Base-by-base conservation (phyloP, 306 rosid species). In the Alnus rubra region DNA sequence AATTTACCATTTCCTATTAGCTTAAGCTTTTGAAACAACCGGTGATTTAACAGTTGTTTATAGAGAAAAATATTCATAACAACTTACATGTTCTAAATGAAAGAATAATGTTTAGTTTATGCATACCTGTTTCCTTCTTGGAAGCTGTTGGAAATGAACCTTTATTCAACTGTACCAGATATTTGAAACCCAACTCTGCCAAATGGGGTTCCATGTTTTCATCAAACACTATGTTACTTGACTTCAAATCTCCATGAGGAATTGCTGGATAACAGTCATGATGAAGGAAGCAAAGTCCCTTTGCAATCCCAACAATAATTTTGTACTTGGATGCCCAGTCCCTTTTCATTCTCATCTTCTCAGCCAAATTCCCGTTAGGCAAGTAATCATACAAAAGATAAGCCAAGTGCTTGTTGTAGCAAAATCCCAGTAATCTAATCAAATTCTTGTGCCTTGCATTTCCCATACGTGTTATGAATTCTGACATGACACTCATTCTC, bases 141-240 rank as follows among this genome's bases (percentile, higher is more conserved):
- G 77, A 71, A 19, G 88, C 67, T 80, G 91, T 67, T 45, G 86
- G 71, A 82, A 62, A 83, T 23, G 90, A 65, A 39, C 79, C 86
- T 74, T 79, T 85, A 75, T 87, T 87, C 83, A 90, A 81, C 82
- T 83, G 88, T 37, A 82, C 76, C 82, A 90, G 74, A 70, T 85
- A 87, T 35, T 86, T 90, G 80, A 95, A 83, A 62, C 98, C 98
- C 69, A 90, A 93, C 78, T 95, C 98, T 11, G 94, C 86, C 86
- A 92, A 86, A 74, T 77, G 92, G 52, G 98, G 96, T 74, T 95
- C 98, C 97, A 90, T 92, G 59, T 88, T 86, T 90, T 95, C 98
- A 13, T 92, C 98, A 64, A 95, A 91, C n/a, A 95, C 83, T 65
- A 95, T 69, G 59, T 92, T 95, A 76, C 78, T 88, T 13, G 97